Base-by-base conservation (phyloP, 805 yeast species). In the Metschnikowia anglica region DNA sequence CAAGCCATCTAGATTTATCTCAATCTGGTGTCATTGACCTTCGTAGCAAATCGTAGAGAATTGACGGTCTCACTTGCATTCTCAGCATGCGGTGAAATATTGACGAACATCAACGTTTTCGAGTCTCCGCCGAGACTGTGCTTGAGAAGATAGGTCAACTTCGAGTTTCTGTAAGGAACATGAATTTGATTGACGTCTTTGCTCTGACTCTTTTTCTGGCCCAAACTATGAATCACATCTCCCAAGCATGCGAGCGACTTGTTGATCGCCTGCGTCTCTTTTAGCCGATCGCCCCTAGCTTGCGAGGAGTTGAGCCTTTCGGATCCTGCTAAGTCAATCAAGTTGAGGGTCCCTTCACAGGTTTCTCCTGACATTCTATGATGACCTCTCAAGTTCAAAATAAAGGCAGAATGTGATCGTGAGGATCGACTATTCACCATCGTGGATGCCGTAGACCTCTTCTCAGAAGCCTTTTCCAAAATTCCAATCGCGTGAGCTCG, bases 281-380 rank as follows among this genome's bases (percentile, higher is more conserved):
- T 77, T 20, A 91, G 66, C 37, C 97, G 65, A 10, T 82, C 86
- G 0, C 97, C 97, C 1, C 77, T 75, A 0, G 80, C 95, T 55
- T 82, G 85, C 0, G 96, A 85, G 13, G 77, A 73, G 8, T 81
- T 62, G 12, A 90, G 69, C 44, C 98, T 72, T 66, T 91, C 99
- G 0, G 96, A 88, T 2, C 99, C 99, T 0, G 99, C 99, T 42
- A 91, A 70, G 64, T 91, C 99, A 37, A 93, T 81, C 41, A 91
- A 66, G 56, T 91, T 90, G 44, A 91, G 67, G 2, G 77, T 73
- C 8, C 55, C 53, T n/a, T 57, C 51, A 37, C 65, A 54, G 1
- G 49, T 46, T 21, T 77, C 77, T 0, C 78, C 77, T 0, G 84
- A 78, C 8, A 56, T 54, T 1, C 49, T 15, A 55, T 86, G 80